phyloP scores from a whole-genome alignment of 2,329 filamentous ascomycete species.

The Proliferodiscus dingleyae region DNA sequence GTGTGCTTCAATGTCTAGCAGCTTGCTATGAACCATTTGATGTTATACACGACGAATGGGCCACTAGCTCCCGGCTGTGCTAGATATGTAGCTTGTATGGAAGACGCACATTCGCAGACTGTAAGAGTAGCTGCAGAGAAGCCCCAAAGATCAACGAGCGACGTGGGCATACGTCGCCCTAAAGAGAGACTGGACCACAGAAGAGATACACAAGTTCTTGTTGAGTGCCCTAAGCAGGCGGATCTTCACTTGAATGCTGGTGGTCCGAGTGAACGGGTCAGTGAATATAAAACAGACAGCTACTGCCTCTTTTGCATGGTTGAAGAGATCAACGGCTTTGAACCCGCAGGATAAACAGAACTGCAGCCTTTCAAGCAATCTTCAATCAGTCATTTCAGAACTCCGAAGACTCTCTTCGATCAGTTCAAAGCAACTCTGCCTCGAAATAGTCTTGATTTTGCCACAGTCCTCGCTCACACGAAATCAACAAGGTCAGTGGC shows the following conservation, averaged over 20 bases:
- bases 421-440: not conserved
- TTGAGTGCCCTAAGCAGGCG: not conserved
- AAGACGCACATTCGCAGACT: not conserved
- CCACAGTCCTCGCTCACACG: too few species aligned
- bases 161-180: not conserved
- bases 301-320: not conserved
- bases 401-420: too few species aligned
- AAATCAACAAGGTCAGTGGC: too few species aligned
- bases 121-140: not conserved
- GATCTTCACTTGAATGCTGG: not conserved
- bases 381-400: not conserved
- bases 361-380: not conserved
- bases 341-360: not conserved
- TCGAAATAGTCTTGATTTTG: not conserved
- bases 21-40: not conserved
- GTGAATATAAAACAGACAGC: not conserved
- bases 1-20: not conserved
- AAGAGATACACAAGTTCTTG: not conserved
- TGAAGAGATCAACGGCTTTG: not conserved
- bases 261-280: not conserved
- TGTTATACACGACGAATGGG: not conserved
- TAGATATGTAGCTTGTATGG: not conserved
- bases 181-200: not conserved
- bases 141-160: not conserved
- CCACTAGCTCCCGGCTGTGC: not conserved